Evolutionary conservation across 306 rosid genomes (phyloP).

Genomic region (Lathyrus aphaca): DNA sequence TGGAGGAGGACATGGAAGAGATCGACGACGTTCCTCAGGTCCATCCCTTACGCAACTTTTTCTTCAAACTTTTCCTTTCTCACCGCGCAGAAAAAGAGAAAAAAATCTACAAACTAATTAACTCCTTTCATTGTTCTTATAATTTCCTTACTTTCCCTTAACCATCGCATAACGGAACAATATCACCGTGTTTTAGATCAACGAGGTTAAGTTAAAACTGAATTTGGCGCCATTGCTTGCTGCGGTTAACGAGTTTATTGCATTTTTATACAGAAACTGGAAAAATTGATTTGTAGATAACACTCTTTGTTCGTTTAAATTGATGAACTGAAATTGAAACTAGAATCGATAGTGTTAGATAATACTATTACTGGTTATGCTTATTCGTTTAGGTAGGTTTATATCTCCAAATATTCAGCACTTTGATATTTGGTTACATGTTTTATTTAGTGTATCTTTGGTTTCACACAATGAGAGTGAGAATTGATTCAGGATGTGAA

Average conservation of each 20-base stretch:
- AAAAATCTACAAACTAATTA: background rate
- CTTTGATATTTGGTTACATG: background rate
- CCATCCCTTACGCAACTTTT: constrained; percentile 17
- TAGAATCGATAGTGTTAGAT: constrained; percentile 4
- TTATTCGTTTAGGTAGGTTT: constrained; percentile 21
- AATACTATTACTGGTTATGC: constrained; percentile 4
- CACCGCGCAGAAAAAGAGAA: constrained; percentile 2
- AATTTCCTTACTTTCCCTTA: no score
- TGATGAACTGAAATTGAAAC: constrained; percentile 35
- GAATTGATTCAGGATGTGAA: no score
- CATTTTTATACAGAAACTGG: background rate
- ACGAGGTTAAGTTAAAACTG: constrained; percentile 7
- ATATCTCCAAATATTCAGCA: background rate
- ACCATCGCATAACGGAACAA: no score
- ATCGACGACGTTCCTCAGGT: constrained; percentile 87
- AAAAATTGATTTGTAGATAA: constrained; percentile 12
- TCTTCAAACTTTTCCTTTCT: constrained; percentile 16
- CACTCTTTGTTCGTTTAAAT: constrained; percentile 3
- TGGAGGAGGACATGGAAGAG: constrained; percentile 94
- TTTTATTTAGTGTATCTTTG: no score
- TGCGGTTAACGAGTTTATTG: constrained; percentile 1
- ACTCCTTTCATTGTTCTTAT: no score
- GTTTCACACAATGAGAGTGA: no score
- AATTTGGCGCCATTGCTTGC: constrained; percentile 10
- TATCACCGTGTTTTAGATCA: no score